These are phyloP conservation scores for Acanthamoeba divionensis DNA, from an alignment of 208 protist genomes.

Conservation along the genomic window DNA sequence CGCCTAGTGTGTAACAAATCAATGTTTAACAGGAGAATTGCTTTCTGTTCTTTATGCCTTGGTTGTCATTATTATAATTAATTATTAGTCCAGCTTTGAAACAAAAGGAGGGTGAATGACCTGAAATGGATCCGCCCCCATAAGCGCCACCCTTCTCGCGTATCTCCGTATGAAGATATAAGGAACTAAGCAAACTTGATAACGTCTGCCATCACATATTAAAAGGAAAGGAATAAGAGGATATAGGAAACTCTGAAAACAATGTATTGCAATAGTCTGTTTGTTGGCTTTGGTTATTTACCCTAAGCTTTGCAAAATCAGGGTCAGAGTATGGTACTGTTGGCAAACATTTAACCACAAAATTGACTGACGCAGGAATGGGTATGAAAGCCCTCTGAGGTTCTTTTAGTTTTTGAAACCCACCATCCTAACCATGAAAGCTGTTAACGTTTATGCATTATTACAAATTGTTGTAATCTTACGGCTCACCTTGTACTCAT, in stretches of 20 bases:
- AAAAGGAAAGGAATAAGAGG: neutral
- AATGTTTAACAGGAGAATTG: too few species aligned
- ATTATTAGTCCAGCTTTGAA: too few species aligned
- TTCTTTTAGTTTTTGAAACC: neutral
- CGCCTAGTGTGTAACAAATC: too few species aligned
- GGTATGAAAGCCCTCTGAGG: conserved; percentile 20
- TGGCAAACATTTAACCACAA: conserved; percentile 58
- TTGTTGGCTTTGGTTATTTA: neutral
- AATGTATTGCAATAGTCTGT: neutral
- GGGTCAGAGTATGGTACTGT: conserved; percentile 55
- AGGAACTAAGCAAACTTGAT: conserved; percentile 53
- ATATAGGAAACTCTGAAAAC: too few species aligned
- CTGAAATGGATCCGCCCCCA: conserved; percentile 58
- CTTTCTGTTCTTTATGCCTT: too few species aligned
- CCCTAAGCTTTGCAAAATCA: conserved; percentile 57
- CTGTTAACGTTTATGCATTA: too few species aligned
- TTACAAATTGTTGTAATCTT: too few species aligned
- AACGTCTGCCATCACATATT: conserved; percentile 37
- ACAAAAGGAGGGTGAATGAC: too few species aligned
- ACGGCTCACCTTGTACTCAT: too few species aligned
- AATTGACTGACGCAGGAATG: conserved; percentile 65
- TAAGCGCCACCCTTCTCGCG: conserved; percentile 75
- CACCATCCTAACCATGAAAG: too few species aligned
- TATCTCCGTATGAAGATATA: conserved; percentile 69
- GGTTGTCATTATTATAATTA: too few species aligned